phyloP scores from a whole-genome alignment of 1,284 basidiomycete genomes.

The Agroathelia rolfsii region DNA sequence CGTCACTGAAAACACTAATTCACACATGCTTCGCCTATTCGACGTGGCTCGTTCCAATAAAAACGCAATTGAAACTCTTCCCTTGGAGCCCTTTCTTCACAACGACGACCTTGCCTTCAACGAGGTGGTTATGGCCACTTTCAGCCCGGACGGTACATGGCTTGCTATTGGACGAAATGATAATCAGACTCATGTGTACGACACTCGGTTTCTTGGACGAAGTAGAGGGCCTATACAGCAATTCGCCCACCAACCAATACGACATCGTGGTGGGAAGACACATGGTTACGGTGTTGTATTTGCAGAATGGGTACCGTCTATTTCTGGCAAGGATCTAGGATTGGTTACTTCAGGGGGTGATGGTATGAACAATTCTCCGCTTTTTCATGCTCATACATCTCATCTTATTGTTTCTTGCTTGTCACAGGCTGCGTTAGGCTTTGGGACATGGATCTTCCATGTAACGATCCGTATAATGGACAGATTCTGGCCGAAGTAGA shows the following conservation, averaged over 20 bases:
- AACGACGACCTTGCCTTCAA: too few species aligned
- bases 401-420: slow-evolving; percentile 8
- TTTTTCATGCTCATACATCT: slow-evolving; percentile 5
- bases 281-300: slow-evolving; percentile 50
- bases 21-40: slow-evolving; percentile 39
- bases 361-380: slow-evolving; percentile 30
- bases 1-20: slow-evolving; percentile 29
- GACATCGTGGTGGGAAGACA: neutral
- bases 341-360: slow-evolving; percentile 56
- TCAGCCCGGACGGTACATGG: slow-evolving; percentile 52
- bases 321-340: slow-evolving; percentile 27
- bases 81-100: too few species aligned
- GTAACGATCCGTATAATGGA: slow-evolving; percentile 32
- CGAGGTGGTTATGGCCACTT: slow-evolving; percentile 40
- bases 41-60: slow-evolving; percentile 31
- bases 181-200: slow-evolving; percentile 52
- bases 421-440: slow-evolving; percentile 50
- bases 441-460: slow-evolving; percentile 45
- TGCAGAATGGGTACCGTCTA: slow-evolving; percentile 44
- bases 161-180: slow-evolving; percentile 52
- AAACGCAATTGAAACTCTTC: slow-evolving; percentile 18
- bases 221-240: neutral
- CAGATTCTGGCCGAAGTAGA: slow-evolving; percentile 37
- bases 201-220: slow-evolving; percentile 39
- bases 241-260: neutral